phyloP scores from a whole-genome alignment of 441 rosid species.

The Bocquillonia castaneifolia region DNA sequence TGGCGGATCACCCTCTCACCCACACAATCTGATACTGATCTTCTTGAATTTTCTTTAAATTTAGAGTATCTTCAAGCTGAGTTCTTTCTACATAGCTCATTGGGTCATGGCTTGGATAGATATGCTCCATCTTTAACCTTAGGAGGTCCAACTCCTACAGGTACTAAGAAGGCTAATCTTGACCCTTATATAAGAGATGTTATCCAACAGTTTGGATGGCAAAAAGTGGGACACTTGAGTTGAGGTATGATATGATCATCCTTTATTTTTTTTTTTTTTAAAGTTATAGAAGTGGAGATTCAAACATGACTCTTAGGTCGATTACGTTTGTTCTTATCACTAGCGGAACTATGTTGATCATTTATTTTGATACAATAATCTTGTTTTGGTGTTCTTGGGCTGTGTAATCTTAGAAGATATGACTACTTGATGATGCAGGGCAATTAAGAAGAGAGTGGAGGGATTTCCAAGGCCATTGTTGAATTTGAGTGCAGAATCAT shows the following conservation, averaged over 20 bases:
- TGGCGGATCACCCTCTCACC: background rate
- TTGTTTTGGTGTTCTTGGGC: too few species aligned
- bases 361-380: too few species aligned
- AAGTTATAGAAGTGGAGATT: too few species aligned
- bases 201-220: slow-evolving; percentile 72
- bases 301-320: too few species aligned
- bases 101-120: slow-evolving; percentile 69
- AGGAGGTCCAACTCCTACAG: slow-evolving; percentile 72
- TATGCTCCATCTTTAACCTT: slow-evolving; percentile 53
- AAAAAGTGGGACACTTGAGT: slow-evolving; percentile 94
- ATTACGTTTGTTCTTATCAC: too few species aligned
- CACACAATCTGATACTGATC: slow-evolving; percentile 45
- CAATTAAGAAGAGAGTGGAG: slow-evolving; percentile 51
- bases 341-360: too few species aligned
- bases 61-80: slow-evolving; percentile 85
- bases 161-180: slow-evolving; percentile 56
- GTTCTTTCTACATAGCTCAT: slow-evolving; percentile 64
- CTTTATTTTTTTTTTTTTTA: too few species aligned
- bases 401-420: too few species aligned
- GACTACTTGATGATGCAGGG: too few species aligned
- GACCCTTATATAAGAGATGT: slow-evolving; percentile 53
- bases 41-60: slow-evolving; percentile 73
- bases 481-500: slow-evolving; percentile 54
- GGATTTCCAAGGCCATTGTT: slow-evolving; percentile 82
- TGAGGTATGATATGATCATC: slow-evolving; percentile 5